phyloP scores from a whole-genome alignment of 345 rosid genomes.

The Passiflora organensis region DNA sequence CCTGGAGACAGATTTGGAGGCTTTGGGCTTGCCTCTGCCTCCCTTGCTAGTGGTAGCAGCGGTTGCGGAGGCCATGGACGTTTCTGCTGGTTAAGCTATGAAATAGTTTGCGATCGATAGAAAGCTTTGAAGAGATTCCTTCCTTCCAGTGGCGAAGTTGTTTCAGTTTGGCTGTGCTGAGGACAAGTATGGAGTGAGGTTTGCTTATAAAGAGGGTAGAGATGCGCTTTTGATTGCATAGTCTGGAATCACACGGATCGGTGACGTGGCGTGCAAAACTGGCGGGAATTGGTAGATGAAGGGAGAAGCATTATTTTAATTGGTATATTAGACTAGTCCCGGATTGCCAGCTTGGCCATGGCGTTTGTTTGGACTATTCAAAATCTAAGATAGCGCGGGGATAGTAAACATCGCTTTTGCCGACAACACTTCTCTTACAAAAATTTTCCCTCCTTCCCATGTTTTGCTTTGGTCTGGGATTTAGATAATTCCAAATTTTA shows the following conservation, averaged over 20 bases:
- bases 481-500: too few relatives aligned
- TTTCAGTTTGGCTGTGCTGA: neutral
- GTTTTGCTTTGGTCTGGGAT: too few relatives aligned
- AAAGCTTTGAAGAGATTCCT: neutral
- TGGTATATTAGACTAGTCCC: slow-evolving; percentile 15
- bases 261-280: neutral
- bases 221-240: neutral
- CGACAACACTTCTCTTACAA: neutral
- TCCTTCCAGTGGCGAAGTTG: neutral
- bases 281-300: neutral
- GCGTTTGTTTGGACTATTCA: neutral
- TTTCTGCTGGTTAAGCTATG: neutral
- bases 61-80: neutral
- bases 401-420: too few relatives aligned
- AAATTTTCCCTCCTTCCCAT: neutral
- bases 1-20: slow-evolving; percentile 5
- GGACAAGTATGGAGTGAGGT: too few relatives aligned
- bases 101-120: too few relatives aligned
- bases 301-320: slow-evolving; percentile 12
- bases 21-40: slow-evolving; percentile 16
- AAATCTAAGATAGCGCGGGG: neutral
- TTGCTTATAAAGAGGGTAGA: neutral
- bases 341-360: slow-evolving; percentile 36
- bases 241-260: neutral
- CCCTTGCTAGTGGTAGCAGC: slow-evolving; percentile 5